These are phyloP conservation scores for Phialophora chinensis DNA, from an alignment of 2,329 filamentous ascomycete genomes.

Conservation along the genomic window DNA sequence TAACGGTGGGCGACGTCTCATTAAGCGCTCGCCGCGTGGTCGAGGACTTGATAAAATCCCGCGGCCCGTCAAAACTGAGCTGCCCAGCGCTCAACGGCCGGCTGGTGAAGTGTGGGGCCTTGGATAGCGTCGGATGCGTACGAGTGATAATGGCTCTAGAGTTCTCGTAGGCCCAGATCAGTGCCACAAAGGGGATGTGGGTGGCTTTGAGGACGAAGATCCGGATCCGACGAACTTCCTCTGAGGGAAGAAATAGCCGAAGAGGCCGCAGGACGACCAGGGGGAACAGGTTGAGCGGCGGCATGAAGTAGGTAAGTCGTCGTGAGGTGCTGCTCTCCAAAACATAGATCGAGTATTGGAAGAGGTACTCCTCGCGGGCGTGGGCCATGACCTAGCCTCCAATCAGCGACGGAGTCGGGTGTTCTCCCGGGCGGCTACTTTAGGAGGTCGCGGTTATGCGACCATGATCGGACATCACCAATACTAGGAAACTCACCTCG, in stretches of 20 bases:
- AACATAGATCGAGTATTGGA: conserved; percentile 56
- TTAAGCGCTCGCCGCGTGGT: conserved; percentile 26
- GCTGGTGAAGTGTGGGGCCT: conserved; percentile 32
- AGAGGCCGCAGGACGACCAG: conserved; percentile 63
- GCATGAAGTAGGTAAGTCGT: conserved; percentile 55
- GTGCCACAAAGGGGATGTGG: conserved; percentile 62
- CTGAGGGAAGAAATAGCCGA: conserved; percentile 62
- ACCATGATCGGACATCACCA: conserved; percentile 13
- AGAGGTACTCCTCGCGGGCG: conserved; percentile 67
- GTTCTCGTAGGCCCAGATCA: conserved; percentile 63
- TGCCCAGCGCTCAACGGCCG: conserved; percentile 31
- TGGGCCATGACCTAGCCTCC: conserved; percentile 62
- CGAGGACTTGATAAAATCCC: conserved; percentile 30
- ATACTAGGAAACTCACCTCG: conserved; percentile 52
- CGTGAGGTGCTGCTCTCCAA: conserved; percentile 54
- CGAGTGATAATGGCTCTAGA: conserved; percentile 43
- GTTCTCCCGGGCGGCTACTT: conserved; percentile 17
- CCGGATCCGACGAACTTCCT: conserved; percentile 59
- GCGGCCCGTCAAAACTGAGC: conserved; percentile 27
- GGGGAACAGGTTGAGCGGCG: conserved; percentile 63
- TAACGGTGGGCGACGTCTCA: conserved; percentile 26
- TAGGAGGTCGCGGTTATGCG: conserved; percentile 25
- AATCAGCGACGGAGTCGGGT: conserved; percentile 26
- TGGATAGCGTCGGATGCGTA: conserved; percentile 32
- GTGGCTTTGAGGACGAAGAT: conserved; percentile 65